Base-by-base conservation (phyloP, 1,284 basidiomycete species). In the Cystobasidiaceae sp. region DNA sequence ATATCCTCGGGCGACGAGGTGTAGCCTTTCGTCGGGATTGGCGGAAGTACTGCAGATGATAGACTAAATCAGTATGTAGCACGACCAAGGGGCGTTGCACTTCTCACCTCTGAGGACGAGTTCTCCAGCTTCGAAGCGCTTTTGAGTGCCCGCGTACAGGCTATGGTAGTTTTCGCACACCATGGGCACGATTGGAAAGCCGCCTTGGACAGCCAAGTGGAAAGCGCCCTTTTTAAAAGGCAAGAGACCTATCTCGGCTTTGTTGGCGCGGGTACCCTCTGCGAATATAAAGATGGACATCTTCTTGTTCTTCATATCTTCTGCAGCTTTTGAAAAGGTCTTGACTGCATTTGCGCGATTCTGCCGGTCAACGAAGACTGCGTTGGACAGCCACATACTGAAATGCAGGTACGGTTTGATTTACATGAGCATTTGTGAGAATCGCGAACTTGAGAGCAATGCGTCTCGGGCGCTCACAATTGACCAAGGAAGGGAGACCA, bases 201-300 rank as follows among this genome's bases (percentile, higher is more conserved):
- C 78, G 68, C 87, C 86, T 78, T 96, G 87, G 15, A 97, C 82
- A 13, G 96, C 94, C 37, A 97, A 83, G 75, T 98, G 92, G 82
- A 98, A 98, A 0, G 93, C 93, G 41, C 96, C 96, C 79, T 97
- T 99, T 81, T 99, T 99, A 80, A 99, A 89, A 0, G 91, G 88
- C 2, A 92, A 81, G 74, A 97, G 78, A 33, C 83, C 81, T 7
- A 86, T 82, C 46, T 82, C 79, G 69, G 85, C 80, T n/a, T 82
- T 81, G 63, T 83, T 82, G 25, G 88, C 85, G 25, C 96, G 84
- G 2, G 93, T 97, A 21, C 68, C 61, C 48, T 71, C 65, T 21
- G 59, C 57, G 27, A 68, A 68, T n/a, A 68, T 61, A 49, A 61
- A 66, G n/a, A 67, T 39, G 68, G 79, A 69, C 56, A 82, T 79